Evolutionary conservation across 257 asterid species (phyloP).

Genomic region (Solanum appendiculatum): DNA sequence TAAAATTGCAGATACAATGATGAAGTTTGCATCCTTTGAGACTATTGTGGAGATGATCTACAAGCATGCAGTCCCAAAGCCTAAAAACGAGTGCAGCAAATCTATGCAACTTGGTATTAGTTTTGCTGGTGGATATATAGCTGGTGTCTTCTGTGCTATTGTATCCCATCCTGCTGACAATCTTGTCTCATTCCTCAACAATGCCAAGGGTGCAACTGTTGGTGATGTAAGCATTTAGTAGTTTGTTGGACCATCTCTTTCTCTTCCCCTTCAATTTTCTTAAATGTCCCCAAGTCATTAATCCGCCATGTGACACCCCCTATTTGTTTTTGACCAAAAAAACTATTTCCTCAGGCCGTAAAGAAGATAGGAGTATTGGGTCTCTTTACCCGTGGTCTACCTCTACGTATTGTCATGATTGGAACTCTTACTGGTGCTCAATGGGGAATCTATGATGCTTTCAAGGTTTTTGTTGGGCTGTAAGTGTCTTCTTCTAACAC

Average conservation of each 20-base stretch:
- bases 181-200: constrained; percentile 88
- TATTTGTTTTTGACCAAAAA: not conserved
- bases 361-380: constrained; percentile 68
- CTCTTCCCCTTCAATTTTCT: not conserved
- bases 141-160: constrained; percentile 79
- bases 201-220: constrained; percentile 85
- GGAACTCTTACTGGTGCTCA: constrained; percentile 99
- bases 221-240: constrained; percentile 53
- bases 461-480: constrained; percentile 90
- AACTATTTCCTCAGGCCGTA: constrained; percentile 44
- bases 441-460: constrained; percentile 94
- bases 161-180: constrained; percentile 92
- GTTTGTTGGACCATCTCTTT: not conserved
- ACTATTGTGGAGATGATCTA: constrained; percentile 62
- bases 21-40: constrained; percentile 90
- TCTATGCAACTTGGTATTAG: constrained; percentile 76
- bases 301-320: not conserved
- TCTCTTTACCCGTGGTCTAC: constrained; percentile 83
- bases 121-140: constrained; percentile 81
- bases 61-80: constrained; percentile 69
- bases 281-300: not conserved
- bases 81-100: constrained; percentile 74
- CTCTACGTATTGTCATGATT: constrained; percentile 91
- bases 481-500: constrained; percentile 28
- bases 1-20: constrained; percentile 66